Percentiles rank a stretch among this genome's conserved stretches.
These are phyloP conservation scores for Binderoboletus segoi DNA, from an alignment of 1,284 basidiomycete species.

Conservation along the genomic window DNA sequence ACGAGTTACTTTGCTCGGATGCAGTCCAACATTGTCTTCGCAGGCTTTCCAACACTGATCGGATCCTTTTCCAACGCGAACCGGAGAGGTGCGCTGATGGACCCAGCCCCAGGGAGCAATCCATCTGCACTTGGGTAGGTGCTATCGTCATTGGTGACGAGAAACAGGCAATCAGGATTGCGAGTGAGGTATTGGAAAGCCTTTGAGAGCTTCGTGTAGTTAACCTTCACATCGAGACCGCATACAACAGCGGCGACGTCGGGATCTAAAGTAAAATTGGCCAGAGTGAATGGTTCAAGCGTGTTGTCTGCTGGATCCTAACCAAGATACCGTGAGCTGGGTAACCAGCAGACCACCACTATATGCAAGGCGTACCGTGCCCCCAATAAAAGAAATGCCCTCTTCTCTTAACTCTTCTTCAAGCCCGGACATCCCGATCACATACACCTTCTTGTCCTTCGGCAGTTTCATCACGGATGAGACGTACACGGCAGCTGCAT, in stretches of 20 bases:
- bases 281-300: constrained; percentile 72
- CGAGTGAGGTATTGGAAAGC: constrained; percentile 88
- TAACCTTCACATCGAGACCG: constrained; percentile 79
- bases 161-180: constrained; percentile 81
- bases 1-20: constrained; percentile 86
- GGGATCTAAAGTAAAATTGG: constrained; percentile 73
- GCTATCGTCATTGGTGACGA: constrained; percentile 92
- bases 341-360: not conserved
- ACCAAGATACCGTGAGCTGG: not conserved
- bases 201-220: constrained; percentile 93
- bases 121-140: constrained; percentile 85
- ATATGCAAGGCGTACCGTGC: constrained; percentile 63
- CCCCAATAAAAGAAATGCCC: constrained; percentile 81
- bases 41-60: constrained; percentile 88
- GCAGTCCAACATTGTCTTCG: constrained; percentile 91
- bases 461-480: constrained; percentile 88
- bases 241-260: constrained; percentile 89
- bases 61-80: constrained; percentile 76
- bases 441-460: constrained; percentile 92
- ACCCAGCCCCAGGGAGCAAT: constrained; percentile 85
- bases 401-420: constrained; percentile 91
- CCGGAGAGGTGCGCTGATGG: constrained; percentile 81
- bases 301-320: constrained; percentile 86
- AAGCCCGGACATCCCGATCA: constrained; percentile 90
- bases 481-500: constrained; percentile 91